Conservation (phyloP, 768 basidiomycete species). For the Kwoniella newhampshirensis region DNA sequence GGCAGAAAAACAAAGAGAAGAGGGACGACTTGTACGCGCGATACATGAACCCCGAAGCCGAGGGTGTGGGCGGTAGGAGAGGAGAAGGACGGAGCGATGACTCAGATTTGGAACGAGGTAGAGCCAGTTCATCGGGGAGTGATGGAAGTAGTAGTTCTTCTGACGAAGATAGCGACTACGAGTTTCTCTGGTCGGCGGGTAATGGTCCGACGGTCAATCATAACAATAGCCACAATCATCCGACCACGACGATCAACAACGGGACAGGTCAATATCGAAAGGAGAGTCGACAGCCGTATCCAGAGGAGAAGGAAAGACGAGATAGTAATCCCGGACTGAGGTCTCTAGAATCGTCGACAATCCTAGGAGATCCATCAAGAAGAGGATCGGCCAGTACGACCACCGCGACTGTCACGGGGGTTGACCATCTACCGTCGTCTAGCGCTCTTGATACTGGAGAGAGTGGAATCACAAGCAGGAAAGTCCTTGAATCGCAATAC, state of each 20-base stretch:
- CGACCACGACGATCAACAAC: neutral
- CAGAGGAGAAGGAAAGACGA: constrained; percentile 1
- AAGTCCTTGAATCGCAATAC: constrained; percentile 45
- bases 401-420: constrained; percentile 3
- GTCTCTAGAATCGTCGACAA: too few species aligned
- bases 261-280: neutral
- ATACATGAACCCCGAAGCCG: too few species aligned
- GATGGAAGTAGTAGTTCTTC: too few species aligned
- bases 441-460: too few species aligned
- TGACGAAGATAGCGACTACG: too few species aligned
- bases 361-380: constrained; percentile 4
- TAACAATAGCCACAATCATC: neutral
- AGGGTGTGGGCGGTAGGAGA: too few species aligned
- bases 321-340: constrained; percentile 3
- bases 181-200: too few species aligned
- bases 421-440: neutral
- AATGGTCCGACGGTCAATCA: too few species aligned
- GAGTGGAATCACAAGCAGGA: neutral
- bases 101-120: too few species aligned
- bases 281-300: neutral
- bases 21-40: constrained; percentile 4
- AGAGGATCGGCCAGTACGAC: constrained; percentile 13
- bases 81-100: too few species aligned
- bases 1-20: constrained; percentile 1
- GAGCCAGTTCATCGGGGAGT: too few species aligned